Base-by-base conservation (phyloP, 2,329 filamentous ascomycete genomes). In the Plectosphaerella sp. region DNA sequence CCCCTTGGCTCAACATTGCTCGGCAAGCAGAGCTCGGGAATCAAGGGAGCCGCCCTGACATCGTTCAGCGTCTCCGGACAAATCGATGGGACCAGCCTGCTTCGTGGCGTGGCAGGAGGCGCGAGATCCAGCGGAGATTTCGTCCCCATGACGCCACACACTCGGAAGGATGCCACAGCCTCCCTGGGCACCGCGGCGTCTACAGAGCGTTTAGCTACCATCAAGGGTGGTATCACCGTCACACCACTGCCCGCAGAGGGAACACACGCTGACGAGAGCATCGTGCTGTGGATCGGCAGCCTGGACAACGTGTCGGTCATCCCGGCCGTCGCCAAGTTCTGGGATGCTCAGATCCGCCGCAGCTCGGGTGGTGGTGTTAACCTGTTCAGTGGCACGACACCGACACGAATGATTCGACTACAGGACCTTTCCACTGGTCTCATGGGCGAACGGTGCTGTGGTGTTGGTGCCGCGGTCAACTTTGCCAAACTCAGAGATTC, bases 111-210 rank as follows among this genome's bases (percentile, higher is more conserved):
- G 70, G 49, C 69, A 69, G 64, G 63, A 63, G 59, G 68, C 56
- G 54, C 64, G 18, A 60, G 63, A 45, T 71, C 72, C 9, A 65
- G 61, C 1, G 71, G 72, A 15, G 82, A 82, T 36, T 84, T 86
- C 56, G 79, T 80, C 10, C 83, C 83, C 10, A 83, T 86, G 81
- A 86, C 83, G 1, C 83, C 83, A 1, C 80, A 83, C 55, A 82
- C 80, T 10, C 72, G 82, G 39, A 76, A 76, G 39, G 78, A 82
- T 54, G 78, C 75, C 5, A 69, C 79, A 4, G 69, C 72, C 11
- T 72, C 73, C 1, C 64, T 75, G 41, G 69, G 72, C 28, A 67
- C 74, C 15, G 66, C 65, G 0, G 64, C 70, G 7, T 74, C 75
- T 0, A 69, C 75, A 5, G 80, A 83, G 56, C 76, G 77, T 4